Evolutionary conservation across 1,139 yeast species (phyloP), one percentile per base, ranked within the genome.

Genomic region (Candida sp.): DNA sequence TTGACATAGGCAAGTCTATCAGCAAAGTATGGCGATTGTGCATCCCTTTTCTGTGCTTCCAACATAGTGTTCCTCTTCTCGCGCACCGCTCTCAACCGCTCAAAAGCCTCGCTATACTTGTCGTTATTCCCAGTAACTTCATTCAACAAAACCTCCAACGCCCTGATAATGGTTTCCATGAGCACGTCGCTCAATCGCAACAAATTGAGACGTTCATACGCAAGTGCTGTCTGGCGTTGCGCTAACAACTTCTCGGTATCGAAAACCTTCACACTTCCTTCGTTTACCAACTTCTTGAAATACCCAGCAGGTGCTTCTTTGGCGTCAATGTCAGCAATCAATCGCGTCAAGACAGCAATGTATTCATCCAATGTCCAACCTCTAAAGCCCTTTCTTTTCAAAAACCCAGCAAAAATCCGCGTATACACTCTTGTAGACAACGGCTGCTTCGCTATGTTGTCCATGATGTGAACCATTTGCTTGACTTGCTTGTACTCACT

Each of bases 1-100:
- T 67, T 68, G 49, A 68, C 52, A 49, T 63, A 65, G 34, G 57
- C 62, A 4, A 59, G 47, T 51, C 68, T 67, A 44, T 69, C 72
- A 37, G 56, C 59, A 22, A 56, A 49, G 48, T 52, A 60, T 27
- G 61, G 49, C 37, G 58, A 60, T 31, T 55, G 56, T 7, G 26
- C 31, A 33, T 44, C 33, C 25, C n/a, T 22, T 5, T 46, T 51
- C 51, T 35, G 42, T 5, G 6, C 9, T 46, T 27, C 55, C 46
- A 12, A 39, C 47, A 34, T 49, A 6, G 33, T 8, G 6, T 23
- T 12, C 48, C 53, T 43, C 9, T 47, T 35, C 4, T 39, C n/a
- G 48, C 41, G 34, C 48, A 44, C 41, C 35, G 48, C 17, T 41
- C 43, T 30, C 43, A 51, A 28, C 26, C 38, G 3, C 42, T 48